Percentiles rank a stretch among this genome's conserved stretches.
Evolutionary conservation across 2,329 filamentous ascomycete genomes (phyloP).

Genomic region (Colletotrichum camelliae): DNA sequence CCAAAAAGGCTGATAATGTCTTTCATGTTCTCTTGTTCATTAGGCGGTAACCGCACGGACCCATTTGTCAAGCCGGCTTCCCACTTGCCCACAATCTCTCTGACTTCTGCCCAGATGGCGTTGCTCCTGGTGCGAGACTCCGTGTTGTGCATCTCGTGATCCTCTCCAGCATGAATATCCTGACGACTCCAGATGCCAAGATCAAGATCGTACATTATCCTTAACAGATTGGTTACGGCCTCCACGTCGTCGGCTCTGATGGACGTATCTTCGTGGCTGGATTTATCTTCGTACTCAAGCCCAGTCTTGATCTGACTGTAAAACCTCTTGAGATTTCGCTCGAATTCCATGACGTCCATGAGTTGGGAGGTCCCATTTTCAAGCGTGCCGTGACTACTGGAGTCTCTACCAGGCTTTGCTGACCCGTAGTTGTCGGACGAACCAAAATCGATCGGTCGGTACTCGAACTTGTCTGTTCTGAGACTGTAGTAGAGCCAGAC

Average conservation of each 20-base stretch:
- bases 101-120: not conserved
- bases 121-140: not conserved
- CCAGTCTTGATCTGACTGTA: not conserved
- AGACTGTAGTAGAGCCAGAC: not conserved
- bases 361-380: too few species aligned
- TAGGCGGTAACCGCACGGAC: too few species aligned
- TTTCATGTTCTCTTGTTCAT: too few species aligned
- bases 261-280: conserved; percentile 28
- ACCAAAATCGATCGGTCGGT: not conserved
- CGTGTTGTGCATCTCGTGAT: not conserved
- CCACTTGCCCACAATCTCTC: not conserved
- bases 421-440: too few species aligned
- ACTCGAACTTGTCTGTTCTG: not conserved
- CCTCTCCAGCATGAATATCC: not conserved
- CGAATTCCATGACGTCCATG: too few species aligned
- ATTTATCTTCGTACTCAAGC: conserved; percentile 24
- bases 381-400: too few species aligned
- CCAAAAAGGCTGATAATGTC: too few species aligned
- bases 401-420: too few species aligned
- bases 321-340: not conserved
- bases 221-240: conserved; percentile 36
- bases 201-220: not conserved
- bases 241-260: conserved; percentile 47
- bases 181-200: not conserved
- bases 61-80: not conserved